phyloP scores from a whole-genome alignment of 441 rosid genomes.

The Viola pubescens region DNA sequence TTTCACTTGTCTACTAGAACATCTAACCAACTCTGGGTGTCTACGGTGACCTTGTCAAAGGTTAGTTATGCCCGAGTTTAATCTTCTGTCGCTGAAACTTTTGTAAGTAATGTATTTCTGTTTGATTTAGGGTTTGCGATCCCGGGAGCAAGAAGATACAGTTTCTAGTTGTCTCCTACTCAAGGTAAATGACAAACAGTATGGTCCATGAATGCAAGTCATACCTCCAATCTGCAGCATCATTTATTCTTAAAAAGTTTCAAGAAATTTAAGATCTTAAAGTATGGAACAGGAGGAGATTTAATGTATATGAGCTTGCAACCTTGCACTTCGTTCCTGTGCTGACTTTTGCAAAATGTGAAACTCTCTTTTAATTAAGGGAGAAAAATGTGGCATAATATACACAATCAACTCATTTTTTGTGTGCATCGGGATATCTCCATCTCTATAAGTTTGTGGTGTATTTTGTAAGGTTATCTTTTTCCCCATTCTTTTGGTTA shows the following conservation, averaged over 20 bases:
- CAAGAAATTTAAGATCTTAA: no score
- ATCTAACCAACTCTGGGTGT: constrained; percentile 45
- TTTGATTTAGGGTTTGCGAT: constrained; percentile 51
- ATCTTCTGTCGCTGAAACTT: neutral
- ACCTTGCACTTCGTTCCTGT: no score
- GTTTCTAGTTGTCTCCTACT: constrained; percentile 65
- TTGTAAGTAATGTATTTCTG: constrained; percentile 4
- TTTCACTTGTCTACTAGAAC: constrained; percentile 72
- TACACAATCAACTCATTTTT: neutral
- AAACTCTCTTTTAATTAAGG: neutral
- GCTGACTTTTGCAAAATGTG: no score
- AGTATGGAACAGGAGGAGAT: no score
- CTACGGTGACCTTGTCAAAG: constrained; percentile 68
- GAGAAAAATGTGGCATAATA: neutral
- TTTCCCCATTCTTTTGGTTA: constrained; percentile 18
- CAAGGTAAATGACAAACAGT: constrained; percentile 39
- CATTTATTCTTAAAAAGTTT: no score
- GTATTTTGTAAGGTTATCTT: constrained; percentile 3
- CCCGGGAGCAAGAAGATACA: constrained; percentile 71
- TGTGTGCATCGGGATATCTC: neutral
- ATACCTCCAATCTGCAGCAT: neutral
- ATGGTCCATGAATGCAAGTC: neutral
- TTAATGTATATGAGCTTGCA: no score
- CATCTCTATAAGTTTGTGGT: neutral
- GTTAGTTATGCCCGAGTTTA: constrained; percentile 24